Evolutionary conservation across 2,329 filamentous ascomycete species (phyloP).

Genomic region (Daldinia sp.): DNA sequence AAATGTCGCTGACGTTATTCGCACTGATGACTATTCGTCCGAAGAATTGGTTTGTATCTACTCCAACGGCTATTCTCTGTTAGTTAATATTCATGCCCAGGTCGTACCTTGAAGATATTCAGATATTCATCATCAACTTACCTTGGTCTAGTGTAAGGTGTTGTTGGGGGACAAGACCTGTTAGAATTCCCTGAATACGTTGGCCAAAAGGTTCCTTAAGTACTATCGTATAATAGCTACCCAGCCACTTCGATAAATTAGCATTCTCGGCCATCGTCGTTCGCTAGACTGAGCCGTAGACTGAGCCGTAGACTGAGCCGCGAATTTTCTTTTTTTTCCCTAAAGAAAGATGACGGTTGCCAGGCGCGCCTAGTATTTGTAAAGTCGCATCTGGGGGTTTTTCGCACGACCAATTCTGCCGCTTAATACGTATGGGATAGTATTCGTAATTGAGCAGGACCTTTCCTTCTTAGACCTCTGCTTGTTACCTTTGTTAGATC

Average conservation of each 20-base stretch:
- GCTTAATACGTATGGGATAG: background rate
- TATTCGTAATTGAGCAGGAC: background rate
- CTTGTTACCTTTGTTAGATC: background rate
- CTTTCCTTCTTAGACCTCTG: background rate
- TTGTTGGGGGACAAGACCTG: constrained; percentile 44
- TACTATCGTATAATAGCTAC: constrained; percentile 42
- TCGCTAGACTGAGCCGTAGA: background rate
- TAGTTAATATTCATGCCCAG: constrained; percentile 5
- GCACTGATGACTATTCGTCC: constrained; percentile 42
- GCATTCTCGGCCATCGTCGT: constrained; percentile 17
- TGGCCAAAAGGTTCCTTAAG: constrained; percentile 45
- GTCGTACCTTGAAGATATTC: background rate
- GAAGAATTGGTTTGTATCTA: constrained; percentile 40
- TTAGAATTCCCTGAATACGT: constrained; percentile 42
- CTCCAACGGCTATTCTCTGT: constrained; percentile 34
- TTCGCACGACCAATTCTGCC: background rate
- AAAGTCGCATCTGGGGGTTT: constrained; percentile 3
- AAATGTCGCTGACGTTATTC: constrained; percentile 48
- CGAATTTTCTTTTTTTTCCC: background rate
- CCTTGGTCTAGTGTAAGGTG: constrained; percentile 44
- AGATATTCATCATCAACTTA: constrained; percentile 20
- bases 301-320: background rate
- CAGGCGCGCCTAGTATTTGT: background rate
- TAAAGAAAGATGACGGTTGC: background rate
- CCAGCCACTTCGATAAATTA: constrained; percentile 46